phyloP scores from a whole-genome alignment of 306 rosid genomes.

The Dalbergia cochinchinensis region DNA sequence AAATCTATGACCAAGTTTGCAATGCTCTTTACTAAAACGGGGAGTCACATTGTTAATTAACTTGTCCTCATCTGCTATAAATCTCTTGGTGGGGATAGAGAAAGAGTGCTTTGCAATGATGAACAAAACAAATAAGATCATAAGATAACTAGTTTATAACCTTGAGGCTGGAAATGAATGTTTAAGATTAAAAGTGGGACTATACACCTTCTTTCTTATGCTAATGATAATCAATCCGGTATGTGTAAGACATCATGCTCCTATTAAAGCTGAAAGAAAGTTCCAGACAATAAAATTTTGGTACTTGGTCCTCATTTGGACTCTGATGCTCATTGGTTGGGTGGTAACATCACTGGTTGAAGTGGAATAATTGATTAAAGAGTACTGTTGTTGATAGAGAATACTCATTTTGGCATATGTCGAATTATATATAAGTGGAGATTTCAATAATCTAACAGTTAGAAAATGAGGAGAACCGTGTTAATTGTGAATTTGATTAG shows the following conservation, averaged over 20 bases:
- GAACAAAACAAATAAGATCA: conserved; percentile 3
- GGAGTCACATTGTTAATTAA: not conserved
- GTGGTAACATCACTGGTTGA: conserved; percentile 36
- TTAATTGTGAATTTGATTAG: too few relatives aligned
- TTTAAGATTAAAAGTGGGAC: conserved; percentile 3
- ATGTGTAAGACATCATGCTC: conserved; percentile 10
- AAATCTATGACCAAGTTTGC: not conserved
- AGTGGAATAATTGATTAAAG: not conserved
- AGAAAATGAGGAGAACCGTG: too few relatives aligned
- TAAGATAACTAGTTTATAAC: not conserved
- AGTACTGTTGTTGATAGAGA: too few relatives aligned
- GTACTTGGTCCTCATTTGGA: conserved; percentile 6
- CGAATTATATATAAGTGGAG: too few relatives aligned
- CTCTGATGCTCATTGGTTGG: conserved; percentile 35
- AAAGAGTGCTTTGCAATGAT: conserved; percentile 20
- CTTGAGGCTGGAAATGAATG: not conserved
- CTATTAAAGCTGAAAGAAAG: not conserved
- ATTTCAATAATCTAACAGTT: too few relatives aligned
- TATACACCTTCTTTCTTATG: conserved; percentile 1
- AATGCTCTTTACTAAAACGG: not conserved
- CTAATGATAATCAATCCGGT: conserved; percentile 8
- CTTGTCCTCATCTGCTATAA: not conserved
- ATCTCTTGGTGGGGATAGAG: conserved; percentile 11
- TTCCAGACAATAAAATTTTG: conserved; percentile 34
- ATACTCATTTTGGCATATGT: too few relatives aligned